phyloP scores from a whole-genome alignment of 345 rosid species.

The Brassica rapa region DNA sequence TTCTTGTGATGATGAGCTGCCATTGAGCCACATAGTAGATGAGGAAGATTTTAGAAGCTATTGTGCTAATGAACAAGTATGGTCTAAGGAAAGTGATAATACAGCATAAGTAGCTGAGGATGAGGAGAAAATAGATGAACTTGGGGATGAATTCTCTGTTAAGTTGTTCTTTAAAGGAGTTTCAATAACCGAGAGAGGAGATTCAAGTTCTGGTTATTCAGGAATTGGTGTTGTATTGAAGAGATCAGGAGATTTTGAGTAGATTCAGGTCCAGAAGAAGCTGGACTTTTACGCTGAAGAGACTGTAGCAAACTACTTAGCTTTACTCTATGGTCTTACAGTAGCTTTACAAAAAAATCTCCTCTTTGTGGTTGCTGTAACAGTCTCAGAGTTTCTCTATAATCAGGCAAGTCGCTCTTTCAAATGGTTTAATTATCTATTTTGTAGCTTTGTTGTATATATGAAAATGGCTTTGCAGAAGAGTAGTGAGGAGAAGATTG shows the following conservation, averaged over 20 bases:
- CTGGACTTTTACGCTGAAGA: constrained; percentile 80
- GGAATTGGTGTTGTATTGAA: constrained; percentile 92
- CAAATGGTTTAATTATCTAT: constrained; percentile 3
- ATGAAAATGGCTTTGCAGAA: constrained; percentile 37
- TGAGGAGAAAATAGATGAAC: constrained; percentile 43
- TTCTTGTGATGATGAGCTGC: constrained; percentile 36
- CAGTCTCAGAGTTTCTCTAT: constrained; percentile 66
- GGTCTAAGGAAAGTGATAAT: constrained; percentile 71
- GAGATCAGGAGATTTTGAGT: constrained; percentile 50
- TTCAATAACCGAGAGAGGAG: too few species aligned
- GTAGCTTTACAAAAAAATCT: constrained; percentile 66
- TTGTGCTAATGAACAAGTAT: constrained; percentile 83
- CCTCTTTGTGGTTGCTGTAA: constrained; percentile 64
- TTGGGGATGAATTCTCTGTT: constrained; percentile 69
- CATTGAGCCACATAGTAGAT: constrained; percentile 47
- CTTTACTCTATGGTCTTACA: constrained; percentile 79
- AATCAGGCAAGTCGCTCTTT: constrained; percentile 56
- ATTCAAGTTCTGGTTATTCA: constrained; percentile 26
- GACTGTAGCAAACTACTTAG: constrained; percentile 84
- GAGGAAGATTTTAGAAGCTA: constrained; percentile 94
- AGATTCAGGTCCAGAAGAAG: constrained; percentile 84
- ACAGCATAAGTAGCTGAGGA: constrained; percentile 45
- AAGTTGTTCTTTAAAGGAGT: constrained; percentile 7
- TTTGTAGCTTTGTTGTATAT: background rate
- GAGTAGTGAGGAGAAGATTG: constrained; percentile 60